A percentile compares a stretch with the other conserved stretches of the same genome.
phyloP scores from a whole-genome alignment of 345 rosid genomes.

The Sonneratia alba region DNA sequence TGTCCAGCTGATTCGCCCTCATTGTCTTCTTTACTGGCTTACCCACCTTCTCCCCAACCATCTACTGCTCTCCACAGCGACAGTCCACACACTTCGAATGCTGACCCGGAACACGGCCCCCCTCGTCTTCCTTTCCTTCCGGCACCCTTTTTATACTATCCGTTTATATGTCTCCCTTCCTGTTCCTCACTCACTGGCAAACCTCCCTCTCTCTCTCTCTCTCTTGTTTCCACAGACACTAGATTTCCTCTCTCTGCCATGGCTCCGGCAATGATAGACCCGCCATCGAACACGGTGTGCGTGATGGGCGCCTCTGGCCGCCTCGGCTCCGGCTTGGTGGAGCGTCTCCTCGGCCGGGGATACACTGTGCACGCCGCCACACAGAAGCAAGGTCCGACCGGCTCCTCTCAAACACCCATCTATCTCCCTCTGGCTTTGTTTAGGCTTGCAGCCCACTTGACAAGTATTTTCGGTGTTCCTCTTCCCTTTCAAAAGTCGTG shows the following conservation, averaged over 20 bases:
- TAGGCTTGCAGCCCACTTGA: too few relatives aligned
- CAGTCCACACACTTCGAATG: slow-evolving; percentile 12
- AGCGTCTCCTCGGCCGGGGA: slow-evolving; percentile 35
- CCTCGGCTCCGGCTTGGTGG: slow-evolving; percentile 40
- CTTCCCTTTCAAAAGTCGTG: too few relatives aligned
- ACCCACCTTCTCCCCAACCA: slow-evolving; percentile 8
- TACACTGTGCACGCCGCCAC: slow-evolving; percentile 55
- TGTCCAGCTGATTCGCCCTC: too few relatives aligned
- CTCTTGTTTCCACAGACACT: background rate
- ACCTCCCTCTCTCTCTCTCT: background rate
- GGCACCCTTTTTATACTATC: background rate
- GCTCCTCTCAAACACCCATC: background rate
- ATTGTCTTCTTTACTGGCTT: background rate
- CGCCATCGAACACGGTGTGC: slow-evolving; percentile 25
- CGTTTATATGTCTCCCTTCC: slow-evolving; percentile 2
- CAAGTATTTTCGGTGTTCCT: too few relatives aligned
- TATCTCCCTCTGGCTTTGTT: background rate
- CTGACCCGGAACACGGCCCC: background rate
- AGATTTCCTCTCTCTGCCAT: slow-evolving; percentile 8
- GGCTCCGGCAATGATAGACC: slow-evolving; percentile 29
- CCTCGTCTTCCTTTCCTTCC: background rate
- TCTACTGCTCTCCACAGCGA: background rate
- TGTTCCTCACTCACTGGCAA: background rate
- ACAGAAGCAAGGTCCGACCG: slow-evolving; percentile 27
- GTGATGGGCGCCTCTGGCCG: slow-evolving; percentile 60